Evolutionary conservation across 495 filamentous ascomycete species (phyloP).

Genomic region (Clohesyomyces aquaticus): DNA sequence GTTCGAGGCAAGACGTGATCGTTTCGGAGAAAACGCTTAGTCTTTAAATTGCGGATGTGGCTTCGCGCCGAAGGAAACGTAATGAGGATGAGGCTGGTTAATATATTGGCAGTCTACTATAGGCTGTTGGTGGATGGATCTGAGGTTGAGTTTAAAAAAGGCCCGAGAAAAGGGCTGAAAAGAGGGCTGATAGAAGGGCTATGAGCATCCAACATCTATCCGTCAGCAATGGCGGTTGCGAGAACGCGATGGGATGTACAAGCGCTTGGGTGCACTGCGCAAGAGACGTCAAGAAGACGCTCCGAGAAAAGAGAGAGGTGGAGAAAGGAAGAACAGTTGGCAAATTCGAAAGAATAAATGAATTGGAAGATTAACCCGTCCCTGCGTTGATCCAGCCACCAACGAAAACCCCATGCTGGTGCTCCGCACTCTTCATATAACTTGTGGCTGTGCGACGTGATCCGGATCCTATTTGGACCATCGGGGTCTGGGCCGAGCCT

Average conservation of each 20-base stretch:
- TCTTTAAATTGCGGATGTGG: constrained; percentile 3
- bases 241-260: too few species aligned
- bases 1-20: background rate
- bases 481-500: background rate
- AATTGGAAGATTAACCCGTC: background rate
- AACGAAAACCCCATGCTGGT: background rate
- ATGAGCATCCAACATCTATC: too few species aligned
- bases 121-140: background rate
- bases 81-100: background rate
- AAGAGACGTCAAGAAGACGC: background rate
- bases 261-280: too few species aligned
- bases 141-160: background rate
- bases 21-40: too few species aligned
- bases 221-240: too few species aligned
- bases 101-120: background rate
- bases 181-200: too few species aligned
- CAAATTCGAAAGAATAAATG: background rate
- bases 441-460: background rate
- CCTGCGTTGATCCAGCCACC: background rate
- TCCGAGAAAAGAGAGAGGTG: background rate
- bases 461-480: background rate
- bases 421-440: background rate
- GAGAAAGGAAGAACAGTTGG: background rate
- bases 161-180: background rate
- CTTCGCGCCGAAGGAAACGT: background rate